Percentiles rank a stretch among this genome's conserved stretches.
Conservation (phyloP, 1,284 basidiomycete genomes). For the Puccinia triticina region DNA sequence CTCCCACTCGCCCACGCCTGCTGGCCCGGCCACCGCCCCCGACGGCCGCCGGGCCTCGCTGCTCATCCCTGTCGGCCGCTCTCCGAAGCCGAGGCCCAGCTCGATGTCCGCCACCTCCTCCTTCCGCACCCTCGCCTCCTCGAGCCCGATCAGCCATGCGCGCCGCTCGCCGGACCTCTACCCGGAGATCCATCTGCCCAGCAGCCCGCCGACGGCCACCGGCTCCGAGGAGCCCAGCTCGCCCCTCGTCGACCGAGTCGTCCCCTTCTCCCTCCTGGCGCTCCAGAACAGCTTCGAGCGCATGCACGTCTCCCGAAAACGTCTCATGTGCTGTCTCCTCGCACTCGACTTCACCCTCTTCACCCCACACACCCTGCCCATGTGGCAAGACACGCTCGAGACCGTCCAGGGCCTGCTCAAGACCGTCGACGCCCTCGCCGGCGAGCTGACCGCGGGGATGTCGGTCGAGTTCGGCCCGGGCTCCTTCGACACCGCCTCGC, state of each 20-base stretch:
- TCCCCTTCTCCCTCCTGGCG: slow-evolving; percentile 23
- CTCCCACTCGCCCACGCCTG: not conserved
- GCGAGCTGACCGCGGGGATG: slow-evolving; percentile 39
- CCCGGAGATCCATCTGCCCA: not conserved
- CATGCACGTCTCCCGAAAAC: slow-evolving; percentile 41
- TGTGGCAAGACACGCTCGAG: slow-evolving; percentile 29
- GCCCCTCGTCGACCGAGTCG: not conserved
- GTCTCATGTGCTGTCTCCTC: slow-evolving; percentile 38
- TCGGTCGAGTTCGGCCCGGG: slow-evolving; percentile 44
- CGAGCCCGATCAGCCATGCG: not conserved
- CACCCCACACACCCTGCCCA: not conserved
- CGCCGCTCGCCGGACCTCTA: not conserved
- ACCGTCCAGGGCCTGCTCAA: slow-evolving; percentile 13
- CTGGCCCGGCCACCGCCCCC: not conserved
- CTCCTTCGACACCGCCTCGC: slow-evolving; percentile 22
- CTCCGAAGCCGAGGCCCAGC: not conserved
- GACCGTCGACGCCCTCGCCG: slow-evolving; percentile 9
- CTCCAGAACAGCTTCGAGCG: slow-evolving; percentile 28
- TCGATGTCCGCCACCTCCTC: slow-evolving; percentile 9
- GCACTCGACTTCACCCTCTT: slow-evolving; percentile 36
- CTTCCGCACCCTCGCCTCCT: not conserved
- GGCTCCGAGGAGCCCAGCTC: not conserved
- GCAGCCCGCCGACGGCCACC: not conserved
- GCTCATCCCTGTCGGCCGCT: not conserved
- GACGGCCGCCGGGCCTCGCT: not conserved